These are phyloP conservation scores for Dioscorea cayenensis DNA, from an alignment of 116 monocot species.

Conservation along the genomic window DNA sequence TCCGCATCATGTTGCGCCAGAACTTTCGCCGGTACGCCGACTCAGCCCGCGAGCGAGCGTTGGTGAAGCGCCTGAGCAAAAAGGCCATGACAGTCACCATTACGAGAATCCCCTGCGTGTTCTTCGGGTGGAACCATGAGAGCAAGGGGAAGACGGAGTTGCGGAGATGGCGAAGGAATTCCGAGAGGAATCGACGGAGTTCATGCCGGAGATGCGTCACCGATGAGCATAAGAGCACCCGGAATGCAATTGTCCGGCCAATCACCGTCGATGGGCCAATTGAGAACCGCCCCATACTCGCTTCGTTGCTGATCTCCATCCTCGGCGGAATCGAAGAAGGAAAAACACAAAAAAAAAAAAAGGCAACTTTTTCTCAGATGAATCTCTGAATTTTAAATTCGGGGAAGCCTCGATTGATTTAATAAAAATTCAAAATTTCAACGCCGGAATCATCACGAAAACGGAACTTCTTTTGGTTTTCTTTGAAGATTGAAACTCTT, in stretches of 20 bases:
- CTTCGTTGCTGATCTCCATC: conserved; percentile 64
- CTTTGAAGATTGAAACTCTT: too few species aligned
- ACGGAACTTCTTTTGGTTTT: too few species aligned
- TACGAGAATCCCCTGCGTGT: conserved; percentile 72
- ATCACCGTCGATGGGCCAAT: conserved; percentile 66
- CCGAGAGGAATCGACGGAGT: neutral
- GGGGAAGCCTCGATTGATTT: too few species aligned
- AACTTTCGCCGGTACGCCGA: conserved; percentile 81
- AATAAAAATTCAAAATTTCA: too few species aligned
- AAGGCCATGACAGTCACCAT: conserved; percentile 58
- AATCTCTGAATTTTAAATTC: too few species aligned
- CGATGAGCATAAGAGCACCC: conserved; percentile 56
- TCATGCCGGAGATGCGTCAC: conserved; percentile 28
- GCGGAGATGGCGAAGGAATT: conserved; percentile 4
- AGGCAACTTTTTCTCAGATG: too few species aligned
- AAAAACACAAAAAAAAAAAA: too few species aligned
- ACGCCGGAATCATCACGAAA: too few species aligned
- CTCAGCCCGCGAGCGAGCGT: conserved; percentile 58
- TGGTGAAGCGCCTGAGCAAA: conserved; percentile 44
- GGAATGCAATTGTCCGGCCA: conserved; percentile 68
- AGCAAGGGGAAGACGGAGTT: conserved; percentile 14
- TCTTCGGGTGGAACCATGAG: conserved; percentile 76
- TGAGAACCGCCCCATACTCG: conserved; percentile 38
- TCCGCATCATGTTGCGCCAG: conserved; percentile 86
- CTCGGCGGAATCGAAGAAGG: too few species aligned